Percentiles rank a stretch among this genome's conserved stretches.
phyloP scores from a whole-genome alignment of 306 rosid genomes.

The Dryas drummondii region DNA sequence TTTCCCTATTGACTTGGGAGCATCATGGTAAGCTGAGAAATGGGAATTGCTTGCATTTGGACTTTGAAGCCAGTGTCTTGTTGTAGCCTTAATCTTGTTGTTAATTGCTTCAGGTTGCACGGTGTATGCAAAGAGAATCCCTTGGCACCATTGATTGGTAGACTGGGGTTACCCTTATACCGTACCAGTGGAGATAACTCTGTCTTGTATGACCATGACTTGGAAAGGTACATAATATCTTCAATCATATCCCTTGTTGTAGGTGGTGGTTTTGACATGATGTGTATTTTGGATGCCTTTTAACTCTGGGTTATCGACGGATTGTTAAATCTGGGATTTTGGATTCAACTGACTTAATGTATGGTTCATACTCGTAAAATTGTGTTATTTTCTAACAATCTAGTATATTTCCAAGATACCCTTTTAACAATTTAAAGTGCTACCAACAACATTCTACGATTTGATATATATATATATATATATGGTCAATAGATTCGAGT shows the following conservation, averaged over 20 bases:
- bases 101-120: conserved; percentile 69
- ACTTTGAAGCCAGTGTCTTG: neutral
- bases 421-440: neutral
- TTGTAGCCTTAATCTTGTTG: neutral
- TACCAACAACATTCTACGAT: neutral
- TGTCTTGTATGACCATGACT: conserved; percentile 94
- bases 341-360: neutral
- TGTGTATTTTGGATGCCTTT: neutral
- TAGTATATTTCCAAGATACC: neutral
- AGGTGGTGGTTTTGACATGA: neutral
- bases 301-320: neutral
- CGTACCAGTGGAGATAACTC: conserved; percentile 97
- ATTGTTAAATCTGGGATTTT: neutral
- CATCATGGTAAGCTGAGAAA: conserved; percentile 71
- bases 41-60: neutral
- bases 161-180: conserved; percentile 86
- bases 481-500: neutral
- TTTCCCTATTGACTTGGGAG: conserved; percentile 94
- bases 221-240: conserved; percentile 62
- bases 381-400: neutral
- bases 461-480: neutral
- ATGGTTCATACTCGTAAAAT: neutral
- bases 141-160: conserved; percentile 87
- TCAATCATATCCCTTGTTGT: neutral
- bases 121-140: conserved; percentile 98